Base-by-base conservation (phyloP, 352 stramenopile genomes). In the Pythium scleroteichum region DNA sequence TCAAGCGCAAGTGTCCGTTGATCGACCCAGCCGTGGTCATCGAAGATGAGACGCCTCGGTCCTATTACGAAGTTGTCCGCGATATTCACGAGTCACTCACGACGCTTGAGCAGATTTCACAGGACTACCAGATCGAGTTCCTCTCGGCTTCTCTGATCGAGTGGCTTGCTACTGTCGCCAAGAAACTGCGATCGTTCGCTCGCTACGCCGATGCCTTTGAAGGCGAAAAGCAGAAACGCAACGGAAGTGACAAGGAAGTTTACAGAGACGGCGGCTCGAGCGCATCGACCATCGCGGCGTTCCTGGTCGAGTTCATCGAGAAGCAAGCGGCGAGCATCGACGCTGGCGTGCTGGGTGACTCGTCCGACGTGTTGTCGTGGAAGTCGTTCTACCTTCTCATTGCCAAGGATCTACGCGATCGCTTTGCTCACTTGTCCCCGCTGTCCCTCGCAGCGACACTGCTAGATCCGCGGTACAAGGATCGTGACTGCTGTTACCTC, bases 401-500 rank as follows among this genome's bases (percentile, higher is more conserved):
- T 7, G 66, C 73, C 17, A 78, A 74, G 40, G 79, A 80, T 41
- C 33, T 93, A 33, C 80, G 82, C 6, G 61, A 75, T 9, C 72
- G 84, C 35, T 92, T 93, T 58, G 63, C 63, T 10, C 52, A 64
- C 33, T 33, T 90, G 16, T 78, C 80, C 1, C 35, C 79, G 19
- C 68, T 89, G 22, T 87, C 78, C 42, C 87, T 87, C 40, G 84
- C 84, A 3, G 81, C 84, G 10, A 91, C 84, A 17, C 66, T 93
- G 24, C 76, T 93, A 12, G 84, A 93, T 23, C 84, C 84, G 32
- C 80, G 84, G 5, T 93, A 93, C 71, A 93, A 93, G 59, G 79
- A 90, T 48, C 82, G 79, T 27, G 82, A 89, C 47, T 90, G 85
- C 53, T 93, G 84, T 61, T 93, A 90, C 66, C 42, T 90, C 42